Conservation (phyloP, 345 rosid species). For the Microcos paniculata region DNA sequence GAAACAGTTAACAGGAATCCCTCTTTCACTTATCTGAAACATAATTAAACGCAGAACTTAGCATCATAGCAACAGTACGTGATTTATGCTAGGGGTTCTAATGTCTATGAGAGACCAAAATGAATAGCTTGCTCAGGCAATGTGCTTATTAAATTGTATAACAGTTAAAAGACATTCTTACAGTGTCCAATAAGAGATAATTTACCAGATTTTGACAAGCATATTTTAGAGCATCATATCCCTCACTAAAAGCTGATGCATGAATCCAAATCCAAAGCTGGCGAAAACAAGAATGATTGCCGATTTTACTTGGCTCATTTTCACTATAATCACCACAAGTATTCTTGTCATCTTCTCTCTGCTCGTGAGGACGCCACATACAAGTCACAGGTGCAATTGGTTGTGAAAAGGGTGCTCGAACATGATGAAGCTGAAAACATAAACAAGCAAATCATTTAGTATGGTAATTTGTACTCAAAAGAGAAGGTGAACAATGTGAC, state of each 20-base stretch:
- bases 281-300: slow-evolving; percentile 25
- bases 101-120: not conserved
- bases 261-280: slow-evolving; percentile 88
- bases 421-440: slow-evolving; percentile 68
- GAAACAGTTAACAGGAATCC: slow-evolving; percentile 45
- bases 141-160: not conserved
- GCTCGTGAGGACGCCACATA: slow-evolving; percentile 64
- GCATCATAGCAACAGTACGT: not conserved
- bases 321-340: slow-evolving; percentile 17
- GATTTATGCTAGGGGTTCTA: not conserved
- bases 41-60: slow-evolving; percentile 9
- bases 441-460: not conserved
- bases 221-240: slow-evolving; percentile 57
- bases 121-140: not conserved
- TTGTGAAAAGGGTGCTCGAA: slow-evolving; percentile 48
- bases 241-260: slow-evolving; percentile 79
- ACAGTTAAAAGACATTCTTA: not conserved
- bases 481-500: slow-evolving; percentile 5
- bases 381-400: slow-evolving; percentile 68
- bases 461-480: not conserved
- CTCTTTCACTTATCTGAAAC: slow-evolving; percentile 54
- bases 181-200: not conserved
- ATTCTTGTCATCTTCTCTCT: slow-evolving; percentile 25
- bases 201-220: slow-evolving; percentile 71
- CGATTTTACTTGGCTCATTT: slow-evolving; percentile 18